These are phyloP conservation scores for Lavandula angustifolia DNA, from an alignment of 257 asterid genomes.

Conservation along the genomic window DNA sequence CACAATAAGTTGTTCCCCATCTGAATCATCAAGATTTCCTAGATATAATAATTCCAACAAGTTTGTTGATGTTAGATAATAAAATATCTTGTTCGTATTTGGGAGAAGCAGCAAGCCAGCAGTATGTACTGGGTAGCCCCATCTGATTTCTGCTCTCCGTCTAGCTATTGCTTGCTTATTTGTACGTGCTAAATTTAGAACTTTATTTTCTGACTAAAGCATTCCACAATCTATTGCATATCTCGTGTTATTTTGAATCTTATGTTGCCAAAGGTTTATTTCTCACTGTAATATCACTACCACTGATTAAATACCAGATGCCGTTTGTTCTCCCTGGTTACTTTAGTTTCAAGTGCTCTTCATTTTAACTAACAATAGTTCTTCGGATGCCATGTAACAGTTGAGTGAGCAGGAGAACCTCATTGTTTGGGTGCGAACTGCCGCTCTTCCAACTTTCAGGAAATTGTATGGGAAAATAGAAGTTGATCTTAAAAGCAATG, in stretches of 20 bases:
- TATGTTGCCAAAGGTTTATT: background rate
- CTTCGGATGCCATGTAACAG: conserved; percentile 48
- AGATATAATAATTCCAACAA: background rate
- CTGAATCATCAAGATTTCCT: background rate
- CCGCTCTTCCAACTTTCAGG: conserved; percentile 87
- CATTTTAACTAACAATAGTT: background rate
- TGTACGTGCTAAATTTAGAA: background rate
- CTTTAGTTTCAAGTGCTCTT: no score
- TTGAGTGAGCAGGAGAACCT: conserved; percentile 77
- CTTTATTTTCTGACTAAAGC: background rate
- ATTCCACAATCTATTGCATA: background rate
- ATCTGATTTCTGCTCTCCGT: background rate
- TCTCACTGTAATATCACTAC: conserved; percentile 5
- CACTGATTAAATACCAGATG: conserved; percentile 3
- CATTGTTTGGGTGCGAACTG: conserved; percentile 95
- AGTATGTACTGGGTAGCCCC: background rate
- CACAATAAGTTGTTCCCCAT: background rate
- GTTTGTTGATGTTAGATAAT: background rate
- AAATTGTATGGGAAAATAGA: conserved; percentile 80
- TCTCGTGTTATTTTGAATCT: conserved; percentile 1
- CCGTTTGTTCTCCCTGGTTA: background rate
- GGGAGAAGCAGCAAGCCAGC: background rate
- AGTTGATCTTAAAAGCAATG: conserved; percentile 57
- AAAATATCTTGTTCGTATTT: conserved; percentile 9
- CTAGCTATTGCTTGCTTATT: background rate